Base-by-base conservation (phyloP, 768 basidiomycete genomes). In the Agrocybe chaxingu region DNA sequence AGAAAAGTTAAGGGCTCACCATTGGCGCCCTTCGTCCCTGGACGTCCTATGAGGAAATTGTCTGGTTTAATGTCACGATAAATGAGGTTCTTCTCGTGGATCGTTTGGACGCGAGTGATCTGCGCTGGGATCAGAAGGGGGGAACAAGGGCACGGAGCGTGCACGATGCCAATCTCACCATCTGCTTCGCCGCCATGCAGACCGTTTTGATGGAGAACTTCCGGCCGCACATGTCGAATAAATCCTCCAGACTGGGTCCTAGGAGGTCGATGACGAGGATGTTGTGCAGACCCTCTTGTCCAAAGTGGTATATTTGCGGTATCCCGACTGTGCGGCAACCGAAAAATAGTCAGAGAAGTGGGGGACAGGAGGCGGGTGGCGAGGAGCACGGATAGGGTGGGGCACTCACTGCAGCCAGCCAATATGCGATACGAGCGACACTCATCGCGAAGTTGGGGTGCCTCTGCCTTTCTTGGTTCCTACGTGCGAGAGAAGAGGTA, bases 31-130 rank as follows among this genome's bases (percentile, higher is more conserved):
- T 98, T 98, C 16, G 93, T 97, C 34, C 85, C 86, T 7, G 96
- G 87, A 16, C 96, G 86, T 34, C 97, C 97, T 64, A 98, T 88
- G 58, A 99, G 81, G 68, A 99, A 99, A 71, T 99, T 99, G 74
- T 98, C 97, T 8, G 97, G 97, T 70, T 99, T 99, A 76, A 99
- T 98, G 68, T 99, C 97, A 48, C 97, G 89, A 68, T 99, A 98
- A 61, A 99, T 98, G 62, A 99, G 83, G 71, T 97, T 98, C 80
- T 98, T 98, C 71, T 98, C 96, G 70, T 99, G 97, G 46, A 99
- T 98, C 12, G 90, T 96, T 70, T 98, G 96, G 13, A 97, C 94
- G 61, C 97, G 85, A 44, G 91, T 83, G 52, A 99, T 77, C 96
- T 98, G 57, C 32, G 52, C 24, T 24, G 24, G 24, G 24, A 24